phyloP scores from a whole-genome alignment of 163 green algal genomes.

The Scenedesmus sp. region DNA sequence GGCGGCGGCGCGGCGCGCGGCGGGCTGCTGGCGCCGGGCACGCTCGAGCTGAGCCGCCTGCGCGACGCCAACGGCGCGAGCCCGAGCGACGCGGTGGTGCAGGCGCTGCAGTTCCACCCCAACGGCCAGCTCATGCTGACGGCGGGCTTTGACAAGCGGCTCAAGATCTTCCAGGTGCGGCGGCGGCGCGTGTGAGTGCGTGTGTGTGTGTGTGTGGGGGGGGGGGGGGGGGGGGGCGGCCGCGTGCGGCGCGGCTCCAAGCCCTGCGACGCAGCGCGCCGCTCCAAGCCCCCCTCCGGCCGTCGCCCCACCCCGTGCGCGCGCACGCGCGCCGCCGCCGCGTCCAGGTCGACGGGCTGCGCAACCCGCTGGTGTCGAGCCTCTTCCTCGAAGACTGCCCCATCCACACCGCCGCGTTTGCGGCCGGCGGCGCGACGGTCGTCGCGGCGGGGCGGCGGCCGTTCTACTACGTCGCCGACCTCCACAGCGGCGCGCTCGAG shows the following conservation, averaged over 20 bases:
- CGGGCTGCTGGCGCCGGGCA: slow-evolving; percentile 62
- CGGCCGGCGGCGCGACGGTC: slow-evolving; percentile 66
- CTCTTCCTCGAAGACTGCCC: slow-evolving; percentile 91
- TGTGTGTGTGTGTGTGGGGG: too few species aligned
- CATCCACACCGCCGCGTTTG: slow-evolving; percentile 87
- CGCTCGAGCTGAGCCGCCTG: slow-evolving; percentile 80
- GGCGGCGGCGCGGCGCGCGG: background rate
- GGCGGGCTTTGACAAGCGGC: slow-evolving; percentile 84
- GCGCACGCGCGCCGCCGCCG: background rate
- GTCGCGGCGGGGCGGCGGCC: slow-evolving; percentile 77
- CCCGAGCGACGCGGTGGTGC: slow-evolving; percentile 76
- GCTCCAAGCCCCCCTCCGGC: too few species aligned
- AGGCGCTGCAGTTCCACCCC: slow-evolving; percentile 85
- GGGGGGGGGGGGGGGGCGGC: too few species aligned
- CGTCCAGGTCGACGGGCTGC: slow-evolving; percentile 79
- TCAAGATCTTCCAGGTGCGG: slow-evolving; percentile 87
- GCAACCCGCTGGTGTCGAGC: slow-evolving; percentile 85
- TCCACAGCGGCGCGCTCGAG: slow-evolving; percentile 54
- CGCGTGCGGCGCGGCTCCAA: too few species aligned
- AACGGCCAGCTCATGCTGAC: slow-evolving; percentile 89
- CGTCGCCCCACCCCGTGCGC: background rate
- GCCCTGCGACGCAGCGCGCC: background rate
- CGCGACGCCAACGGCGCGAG: slow-evolving; percentile 88
- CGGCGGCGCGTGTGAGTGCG: too few species aligned
- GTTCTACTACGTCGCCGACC: slow-evolving; percentile 92